These are phyloP conservation scores for Pythium dissotocum DNA, from an alignment of 352 stramenopile species.

Conservation along the genomic window DNA sequence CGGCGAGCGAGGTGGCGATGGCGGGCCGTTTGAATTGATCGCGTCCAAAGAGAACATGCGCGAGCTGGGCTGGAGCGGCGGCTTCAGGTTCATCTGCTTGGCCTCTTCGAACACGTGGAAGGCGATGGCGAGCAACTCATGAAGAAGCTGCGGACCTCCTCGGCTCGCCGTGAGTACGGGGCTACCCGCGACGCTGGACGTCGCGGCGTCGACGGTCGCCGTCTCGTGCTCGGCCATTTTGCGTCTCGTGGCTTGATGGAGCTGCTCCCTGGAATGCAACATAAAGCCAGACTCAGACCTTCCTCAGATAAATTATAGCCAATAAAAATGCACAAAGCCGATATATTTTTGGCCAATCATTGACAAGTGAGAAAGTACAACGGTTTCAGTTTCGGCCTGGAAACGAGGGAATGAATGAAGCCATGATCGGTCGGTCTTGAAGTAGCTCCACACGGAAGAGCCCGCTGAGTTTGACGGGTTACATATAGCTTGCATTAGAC, in stretches of 20 bases:
- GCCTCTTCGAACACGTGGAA: constrained; percentile 81
- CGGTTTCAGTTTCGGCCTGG: neutral
- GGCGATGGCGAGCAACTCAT: constrained; percentile 69
- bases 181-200: neutral
- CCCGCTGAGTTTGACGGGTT: no score
- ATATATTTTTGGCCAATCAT: neutral
- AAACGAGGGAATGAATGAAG: neutral
- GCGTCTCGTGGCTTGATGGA: neutral
- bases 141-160: constrained; percentile 58
- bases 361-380: neutral
- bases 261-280: neutral
- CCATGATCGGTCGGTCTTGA: neutral
- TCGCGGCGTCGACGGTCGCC: neutral
- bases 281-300: neutral
- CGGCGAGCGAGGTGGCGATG: constrained; percentile 36
- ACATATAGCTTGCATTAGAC: neutral
- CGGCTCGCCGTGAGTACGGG: constrained; percentile 26
- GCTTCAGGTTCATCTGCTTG: constrained; percentile 85
- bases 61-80: constrained; percentile 75
- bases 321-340: neutral
- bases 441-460: neutral
- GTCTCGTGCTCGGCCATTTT: constrained; percentile 36
- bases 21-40: constrained; percentile 22
- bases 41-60: constrained; percentile 70
- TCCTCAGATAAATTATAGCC: neutral